These are phyloP conservation scores for Wickerhamomyces hampshirensis DNA, from an alignment of 805 yeast genomes.

Conservation along the genomic window DNA sequence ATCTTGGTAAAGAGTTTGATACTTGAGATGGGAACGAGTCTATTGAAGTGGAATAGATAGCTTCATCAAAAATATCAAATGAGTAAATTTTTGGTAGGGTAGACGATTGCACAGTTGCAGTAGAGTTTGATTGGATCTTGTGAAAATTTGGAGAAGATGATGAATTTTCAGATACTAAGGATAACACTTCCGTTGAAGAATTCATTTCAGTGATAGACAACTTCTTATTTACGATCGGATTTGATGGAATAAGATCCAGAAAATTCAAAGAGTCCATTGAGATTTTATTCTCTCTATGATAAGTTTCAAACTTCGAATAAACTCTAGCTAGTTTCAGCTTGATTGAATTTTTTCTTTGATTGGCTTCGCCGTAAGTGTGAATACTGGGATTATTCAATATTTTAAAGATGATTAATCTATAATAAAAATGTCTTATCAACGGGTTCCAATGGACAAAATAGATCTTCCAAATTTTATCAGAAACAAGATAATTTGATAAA, in stretches of 20 bases:
- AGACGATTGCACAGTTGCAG: slow-evolving; percentile 12
- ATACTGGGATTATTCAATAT: slow-evolving; percentile 31
- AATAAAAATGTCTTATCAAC: slow-evolving; percentile 63
- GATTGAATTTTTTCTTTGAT: slow-evolving; percentile 5
- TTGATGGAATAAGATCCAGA: slow-evolving; percentile 22
- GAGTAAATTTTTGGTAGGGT: slow-evolving; percentile 43
- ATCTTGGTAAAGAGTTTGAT: neutral
- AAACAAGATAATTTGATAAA: slow-evolving; percentile 50
- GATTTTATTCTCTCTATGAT: neutral
- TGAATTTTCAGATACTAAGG: too few relatives aligned
- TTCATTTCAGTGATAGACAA: slow-evolving; percentile 34
- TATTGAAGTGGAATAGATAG: slow-evolving; percentile 37
- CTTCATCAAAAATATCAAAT: slow-evolving; percentile 63
- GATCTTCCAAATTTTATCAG: slow-evolving; percentile 44
- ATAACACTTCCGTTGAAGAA: slow-evolving; percentile 1
- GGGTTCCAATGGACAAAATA: slow-evolving; percentile 80
- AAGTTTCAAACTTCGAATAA: slow-evolving; percentile 6
- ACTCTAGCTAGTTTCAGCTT: slow-evolving; percentile 1
- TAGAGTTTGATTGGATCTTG: slow-evolving; percentile 7
- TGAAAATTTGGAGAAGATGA: slow-evolving; percentile 2
- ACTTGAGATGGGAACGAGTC: slow-evolving; percentile 5
- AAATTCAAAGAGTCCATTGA: neutral
- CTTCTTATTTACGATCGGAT: slow-evolving; percentile 45
- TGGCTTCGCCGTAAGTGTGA: slow-evolving; percentile 2
- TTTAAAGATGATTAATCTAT: slow-evolving; percentile 66